Conservation (phyloP, 352 stramenopile species). For the Globisporangium emineosum region DNA sequence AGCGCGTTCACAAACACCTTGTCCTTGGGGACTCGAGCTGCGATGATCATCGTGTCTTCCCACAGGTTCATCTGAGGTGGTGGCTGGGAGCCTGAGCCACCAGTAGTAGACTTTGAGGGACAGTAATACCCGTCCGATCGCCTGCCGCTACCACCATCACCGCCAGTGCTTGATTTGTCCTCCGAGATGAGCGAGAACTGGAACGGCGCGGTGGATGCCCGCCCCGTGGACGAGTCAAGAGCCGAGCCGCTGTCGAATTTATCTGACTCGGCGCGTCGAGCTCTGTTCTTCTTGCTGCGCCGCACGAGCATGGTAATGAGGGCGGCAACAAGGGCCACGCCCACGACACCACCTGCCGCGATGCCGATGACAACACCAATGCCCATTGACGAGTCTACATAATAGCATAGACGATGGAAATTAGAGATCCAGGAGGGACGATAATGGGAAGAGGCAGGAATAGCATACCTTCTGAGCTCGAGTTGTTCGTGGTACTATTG, state of each 20-base stretch:
- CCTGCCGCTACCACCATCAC: not conserved
- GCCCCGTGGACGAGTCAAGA: not conserved
- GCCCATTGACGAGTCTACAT: not conserved
- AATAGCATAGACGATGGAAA: not conserved
- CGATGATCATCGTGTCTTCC: conserved; percentile 35
- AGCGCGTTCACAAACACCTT: conserved; percentile 21
- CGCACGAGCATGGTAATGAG: not conserved
- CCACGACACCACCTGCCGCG: not conserved
- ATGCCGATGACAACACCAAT: not conserved
- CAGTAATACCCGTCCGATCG: not conserved
- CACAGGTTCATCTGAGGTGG: conserved; percentile 25
- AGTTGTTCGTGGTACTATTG: not conserved
- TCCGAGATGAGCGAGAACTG: not conserved
- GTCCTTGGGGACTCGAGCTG: conserved; percentile 28
- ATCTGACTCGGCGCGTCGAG: not conserved
- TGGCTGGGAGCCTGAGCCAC: not conserved
- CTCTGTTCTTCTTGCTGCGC: not conserved
- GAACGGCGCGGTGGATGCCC: not conserved
- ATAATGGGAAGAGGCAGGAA: too few species aligned
- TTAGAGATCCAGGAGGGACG: not conserved
- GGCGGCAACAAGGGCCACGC: not conserved
- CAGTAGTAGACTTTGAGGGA: not conserved
- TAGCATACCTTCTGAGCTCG: not conserved
- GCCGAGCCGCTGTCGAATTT: not conserved
- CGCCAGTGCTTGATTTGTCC: not conserved